Conservation (phyloP, 2,329 filamentous ascomycete genomes). For the Fusarium agapanthi region DNA sequence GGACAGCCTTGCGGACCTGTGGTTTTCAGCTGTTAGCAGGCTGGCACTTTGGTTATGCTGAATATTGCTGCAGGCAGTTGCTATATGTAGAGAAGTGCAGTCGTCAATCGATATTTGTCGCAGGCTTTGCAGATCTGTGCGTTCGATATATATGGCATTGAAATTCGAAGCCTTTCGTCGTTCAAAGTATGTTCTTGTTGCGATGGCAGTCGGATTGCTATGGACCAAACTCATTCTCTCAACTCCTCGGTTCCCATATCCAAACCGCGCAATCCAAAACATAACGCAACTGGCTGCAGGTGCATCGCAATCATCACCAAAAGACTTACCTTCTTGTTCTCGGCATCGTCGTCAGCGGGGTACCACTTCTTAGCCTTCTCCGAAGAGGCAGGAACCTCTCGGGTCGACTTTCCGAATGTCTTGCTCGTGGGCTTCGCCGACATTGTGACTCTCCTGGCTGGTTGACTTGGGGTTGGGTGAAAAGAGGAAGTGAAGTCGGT, state of each 20-base stretch:
- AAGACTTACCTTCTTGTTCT: conserved; percentile 91
- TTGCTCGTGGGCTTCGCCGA: conserved; percentile 82
- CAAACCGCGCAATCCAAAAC: conserved; percentile 5
- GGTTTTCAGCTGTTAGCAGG: conserved; percentile 45
- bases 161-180: conserved; percentile 19
- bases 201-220: conserved; percentile 19
- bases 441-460: conserved; percentile 68
- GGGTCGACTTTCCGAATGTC: conserved; percentile 97
- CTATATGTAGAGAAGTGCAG: neutral
- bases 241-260: conserved; percentile 18
- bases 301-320: conserved; percentile 37
- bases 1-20: conserved; percentile 94
- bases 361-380: conserved; percentile 99
- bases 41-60: conserved; percentile 15
- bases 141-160: conserved; percentile 25
- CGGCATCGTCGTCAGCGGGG: conserved; percentile 88
- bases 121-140: conserved; percentile 12
- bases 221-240: conserved; percentile 8
- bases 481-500: conserved; percentile 49
- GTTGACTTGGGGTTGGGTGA: conserved; percentile 48
- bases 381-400: conserved; percentile 84
- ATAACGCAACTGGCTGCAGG: conserved; percentile 24
- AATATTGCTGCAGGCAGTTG: conserved; percentile 10
- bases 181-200: conserved; percentile 11
- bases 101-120: conserved; percentile 31